These are phyloP conservation scores for Mortierella sp. DNA, from an alignment of 371 early-diverging fungal species.

Conservation along the genomic window DNA sequence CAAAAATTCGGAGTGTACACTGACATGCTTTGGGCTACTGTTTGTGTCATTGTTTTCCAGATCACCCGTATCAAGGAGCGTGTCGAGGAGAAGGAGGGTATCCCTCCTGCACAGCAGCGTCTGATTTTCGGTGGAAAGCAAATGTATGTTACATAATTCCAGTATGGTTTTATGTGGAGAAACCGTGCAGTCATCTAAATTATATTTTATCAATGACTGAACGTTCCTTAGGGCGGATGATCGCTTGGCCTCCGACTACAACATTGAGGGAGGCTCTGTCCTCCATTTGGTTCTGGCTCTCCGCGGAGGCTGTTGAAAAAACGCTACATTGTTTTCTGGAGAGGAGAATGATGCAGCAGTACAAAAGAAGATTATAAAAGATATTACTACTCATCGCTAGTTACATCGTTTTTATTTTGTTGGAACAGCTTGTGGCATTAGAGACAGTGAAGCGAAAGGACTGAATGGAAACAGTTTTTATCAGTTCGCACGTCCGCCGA, in stretches of 20 bases:
- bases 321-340: neutral
- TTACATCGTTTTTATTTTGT: no score
- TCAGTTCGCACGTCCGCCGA: no score
- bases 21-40: no score
- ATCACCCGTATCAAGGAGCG: slow-evolving; percentile 93
- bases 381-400: no score
- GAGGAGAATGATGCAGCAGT: neutral
- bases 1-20: no score
- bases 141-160: slow-evolving; percentile 66
- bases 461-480: no score
- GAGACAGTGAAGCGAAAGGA: no score
- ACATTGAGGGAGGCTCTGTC: slow-evolving; percentile 89
- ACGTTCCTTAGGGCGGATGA: slow-evolving; percentile 83
- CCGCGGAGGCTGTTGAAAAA: slow-evolving; percentile 85
- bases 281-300: slow-evolving; percentile 98
- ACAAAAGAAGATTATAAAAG: neutral
- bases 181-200: no score
- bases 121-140: slow-evolving; percentile 96
- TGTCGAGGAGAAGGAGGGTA: slow-evolving; percentile 97
- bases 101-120: slow-evolving; percentile 96
- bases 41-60: slow-evolving; percentile 55
- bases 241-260: slow-evolving; percentile 80
- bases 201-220: neutral
- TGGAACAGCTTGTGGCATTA: no score
- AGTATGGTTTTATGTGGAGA: no score